Evolutionary conservation across 352 stramenopile species (phyloP).

Genomic region (Elongisporangium anandrum): DNA sequence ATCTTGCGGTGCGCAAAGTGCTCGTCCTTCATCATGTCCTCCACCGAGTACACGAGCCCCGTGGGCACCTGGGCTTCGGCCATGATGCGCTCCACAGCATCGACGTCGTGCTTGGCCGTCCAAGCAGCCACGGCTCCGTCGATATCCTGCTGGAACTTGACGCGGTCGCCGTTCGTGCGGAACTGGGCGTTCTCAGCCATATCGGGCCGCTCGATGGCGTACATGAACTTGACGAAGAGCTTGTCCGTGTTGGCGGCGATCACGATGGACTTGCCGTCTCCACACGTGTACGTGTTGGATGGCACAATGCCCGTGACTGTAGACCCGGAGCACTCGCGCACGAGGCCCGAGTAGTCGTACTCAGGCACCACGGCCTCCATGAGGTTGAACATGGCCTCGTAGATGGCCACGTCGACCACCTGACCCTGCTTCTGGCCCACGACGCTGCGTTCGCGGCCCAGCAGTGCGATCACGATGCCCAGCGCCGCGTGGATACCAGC

Average conservation of each 20-base stretch:
- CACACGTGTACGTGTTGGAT: constrained; percentile 82
- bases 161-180: constrained; percentile 64
- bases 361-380: constrained; percentile 83
- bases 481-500: constrained; percentile 79
- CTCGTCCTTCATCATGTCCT: constrained; percentile 70
- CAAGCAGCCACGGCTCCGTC: constrained; percentile 51
- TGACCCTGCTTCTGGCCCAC: constrained; percentile 34
- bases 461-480: constrained; percentile 74
- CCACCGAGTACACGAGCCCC: constrained; percentile 74
- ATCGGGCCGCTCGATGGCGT: constrained; percentile 50
- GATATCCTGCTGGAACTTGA: constrained; percentile 55
- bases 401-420: constrained; percentile 84
- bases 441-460: constrained; percentile 53
- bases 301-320: constrained; percentile 87
- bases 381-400: constrained; percentile 86
- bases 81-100: constrained; percentile 52
- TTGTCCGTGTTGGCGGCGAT: constrained; percentile 84
- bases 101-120: constrained; percentile 41
- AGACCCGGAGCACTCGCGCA: constrained; percentile 81
- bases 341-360: constrained; percentile 73
- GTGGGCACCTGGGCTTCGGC: constrained; percentile 53
- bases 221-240: constrained; percentile 79
- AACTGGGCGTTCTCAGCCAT: constrained; percentile 56
- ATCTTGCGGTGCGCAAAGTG: constrained; percentile 71
- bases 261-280: constrained; percentile 82